These are phyloP conservation scores for Artemisia annua DNA, from an alignment of 129 eudicot species.

Conservation along the genomic window DNA sequence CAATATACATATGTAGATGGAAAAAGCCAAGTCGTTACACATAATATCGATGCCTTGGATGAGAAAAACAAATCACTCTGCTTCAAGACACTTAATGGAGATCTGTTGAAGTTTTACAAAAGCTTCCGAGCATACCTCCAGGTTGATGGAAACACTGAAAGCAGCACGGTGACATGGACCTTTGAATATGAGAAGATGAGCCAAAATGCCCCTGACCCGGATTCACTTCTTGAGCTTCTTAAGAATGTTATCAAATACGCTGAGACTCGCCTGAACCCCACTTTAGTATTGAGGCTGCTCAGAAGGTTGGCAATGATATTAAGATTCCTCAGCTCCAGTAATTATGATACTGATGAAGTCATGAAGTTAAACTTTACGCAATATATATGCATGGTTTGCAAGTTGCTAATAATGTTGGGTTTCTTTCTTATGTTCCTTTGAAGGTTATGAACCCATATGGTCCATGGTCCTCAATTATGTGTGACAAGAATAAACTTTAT, in stretches of 20 bases:
- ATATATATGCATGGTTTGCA: not conserved
- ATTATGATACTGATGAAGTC: not conserved
- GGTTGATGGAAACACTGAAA: not conserved
- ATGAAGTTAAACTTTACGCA: not conserved
- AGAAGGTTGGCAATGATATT: too few relatives aligned
- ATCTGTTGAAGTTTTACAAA: conserved; percentile 16
- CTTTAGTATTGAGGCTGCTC: too few relatives aligned
- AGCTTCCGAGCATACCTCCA: not conserved
- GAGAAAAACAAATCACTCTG: conserved; percentile 18
- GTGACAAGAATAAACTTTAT: too few relatives aligned
- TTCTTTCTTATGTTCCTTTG: too few relatives aligned
- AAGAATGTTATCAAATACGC: not conserved
- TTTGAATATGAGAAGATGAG: conserved; percentile 22
- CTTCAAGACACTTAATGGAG: not conserved
- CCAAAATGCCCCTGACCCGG: conserved; percentile 6
- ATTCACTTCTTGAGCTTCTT: not conserved
- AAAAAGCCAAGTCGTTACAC: not conserved
- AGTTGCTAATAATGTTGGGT: not conserved
- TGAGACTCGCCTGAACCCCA: not conserved
- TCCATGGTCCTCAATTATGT: too few relatives aligned
- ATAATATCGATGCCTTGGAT: conserved; percentile 1
- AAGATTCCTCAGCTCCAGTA: not conserved
- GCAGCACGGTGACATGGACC: not conserved
- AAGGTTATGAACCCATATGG: too few relatives aligned
- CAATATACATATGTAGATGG: not conserved